Evolutionary conservation across 2,329 filamentous ascomycete genomes (phyloP).

Genomic region (Anthostomella pinea): DNA sequence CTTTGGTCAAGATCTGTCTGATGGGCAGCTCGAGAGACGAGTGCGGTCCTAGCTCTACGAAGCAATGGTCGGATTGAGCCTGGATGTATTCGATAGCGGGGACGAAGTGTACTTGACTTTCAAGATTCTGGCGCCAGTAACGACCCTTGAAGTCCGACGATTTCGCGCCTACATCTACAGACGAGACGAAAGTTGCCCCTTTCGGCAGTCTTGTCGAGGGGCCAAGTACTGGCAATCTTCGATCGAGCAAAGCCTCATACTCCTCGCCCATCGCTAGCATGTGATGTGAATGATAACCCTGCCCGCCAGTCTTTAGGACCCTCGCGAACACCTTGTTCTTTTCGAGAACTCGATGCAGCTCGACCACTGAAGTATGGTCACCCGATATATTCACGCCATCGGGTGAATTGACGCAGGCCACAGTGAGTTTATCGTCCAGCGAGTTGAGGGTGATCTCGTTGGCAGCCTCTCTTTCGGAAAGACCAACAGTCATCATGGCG

Average conservation of each 20-base stretch:
- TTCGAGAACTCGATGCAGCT: neutral
- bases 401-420: conserved; percentile 1
- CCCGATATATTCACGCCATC: neutral
- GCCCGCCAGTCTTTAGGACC: conserved; percentile 1
- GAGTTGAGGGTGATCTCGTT: no score
- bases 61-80: neutral
- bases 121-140: conserved; percentile 6
- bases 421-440: neutral
- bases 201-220: neutral
- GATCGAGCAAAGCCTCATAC: conserved; percentile 1
- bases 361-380: neutral
- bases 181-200: conserved; percentile 2
- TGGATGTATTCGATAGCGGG: conserved; percentile 1
- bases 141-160: neutral
- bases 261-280: neutral
- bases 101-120: conserved; percentile 2
- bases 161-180: neutral
- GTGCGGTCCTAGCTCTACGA: conserved; percentile 7
- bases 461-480: no score
- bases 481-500: no score
- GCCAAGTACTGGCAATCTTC: conserved; percentile 1
- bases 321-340: conserved; percentile 1
- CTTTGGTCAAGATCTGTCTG: conserved; percentile 2
- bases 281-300: conserved; percentile 5
- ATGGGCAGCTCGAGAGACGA: conserved; percentile 5